Conservation (phyloP, 2,329 filamentous ascomycete species). For the Fusarium sp. region DNA sequence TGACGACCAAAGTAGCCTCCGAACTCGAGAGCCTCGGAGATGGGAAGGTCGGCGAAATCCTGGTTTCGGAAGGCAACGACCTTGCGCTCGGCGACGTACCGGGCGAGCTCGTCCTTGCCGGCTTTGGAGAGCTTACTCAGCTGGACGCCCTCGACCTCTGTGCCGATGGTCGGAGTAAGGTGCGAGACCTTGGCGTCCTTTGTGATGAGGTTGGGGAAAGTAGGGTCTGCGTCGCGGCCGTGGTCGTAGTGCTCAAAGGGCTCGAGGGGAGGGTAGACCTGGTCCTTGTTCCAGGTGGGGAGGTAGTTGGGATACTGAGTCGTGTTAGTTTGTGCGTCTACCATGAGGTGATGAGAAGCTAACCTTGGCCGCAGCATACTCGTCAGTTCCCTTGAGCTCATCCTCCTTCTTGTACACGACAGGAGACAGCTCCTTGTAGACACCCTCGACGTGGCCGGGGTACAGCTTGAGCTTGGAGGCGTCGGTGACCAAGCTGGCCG, state of each 20-base stretch:
- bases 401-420: conserved; percentile 32
- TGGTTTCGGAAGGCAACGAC: conserved; percentile 83
- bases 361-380: conserved; percentile 41
- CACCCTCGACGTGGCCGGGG: conserved; percentile 40
- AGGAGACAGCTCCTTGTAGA: conserved; percentile 42
- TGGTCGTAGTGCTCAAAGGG: conserved; percentile 81
- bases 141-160: conserved; percentile 78
- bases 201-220: conserved; percentile 75
- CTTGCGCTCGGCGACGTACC: conserved; percentile 80
- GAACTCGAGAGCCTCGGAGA: conserved; percentile 75
- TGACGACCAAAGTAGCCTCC: conserved; percentile 83
- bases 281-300: conserved; percentile 75
- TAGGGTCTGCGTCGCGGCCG: conserved; percentile 78
- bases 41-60: conserved; percentile 77
- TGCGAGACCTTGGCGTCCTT: conserved; percentile 65
- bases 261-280: conserved; percentile 73
- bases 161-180: conserved; percentile 79
- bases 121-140: conserved; percentile 74
- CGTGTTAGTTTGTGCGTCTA: background rate
- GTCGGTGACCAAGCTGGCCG: conserved; percentile 18
- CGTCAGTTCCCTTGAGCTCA: conserved; percentile 37
- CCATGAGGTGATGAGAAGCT: background rate
- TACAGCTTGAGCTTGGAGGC: conserved; percentile 44
- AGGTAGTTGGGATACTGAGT: conserved; percentile 76
- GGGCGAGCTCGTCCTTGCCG: conserved; percentile 81